A percentile compares a stretch with the other conserved stretches of the same genome.
Conservation (phyloP, 148 eudicot species). For the Persicaria tinctoria region DNA sequence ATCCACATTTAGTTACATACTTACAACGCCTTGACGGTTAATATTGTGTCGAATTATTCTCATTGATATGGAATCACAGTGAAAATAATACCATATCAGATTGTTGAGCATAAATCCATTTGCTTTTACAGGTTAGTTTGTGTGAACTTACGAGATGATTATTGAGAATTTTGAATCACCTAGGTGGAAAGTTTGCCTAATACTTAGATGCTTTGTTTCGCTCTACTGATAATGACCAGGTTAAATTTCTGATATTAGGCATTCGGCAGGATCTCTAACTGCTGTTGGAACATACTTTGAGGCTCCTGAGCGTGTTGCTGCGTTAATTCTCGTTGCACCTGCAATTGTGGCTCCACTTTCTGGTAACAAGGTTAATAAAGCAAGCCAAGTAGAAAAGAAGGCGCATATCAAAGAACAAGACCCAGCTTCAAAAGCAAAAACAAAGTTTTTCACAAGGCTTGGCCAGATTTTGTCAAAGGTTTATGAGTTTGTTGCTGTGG, state of each 20-base stretch:
- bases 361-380: slow-evolving; percentile 25
- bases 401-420: slow-evolving; percentile 29
- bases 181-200: background rate
- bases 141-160: background rate
- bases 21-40: too few species aligned
- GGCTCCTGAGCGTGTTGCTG: slow-evolving; percentile 88
- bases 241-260: slow-evolving; percentile 40
- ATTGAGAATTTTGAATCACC: background rate
- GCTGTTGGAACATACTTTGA: slow-evolving; percentile 84
- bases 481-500: slow-evolving; percentile 27
- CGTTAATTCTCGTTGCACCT: slow-evolving; percentile 84
- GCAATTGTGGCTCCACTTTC: slow-evolving; percentile 69
- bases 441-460: slow-evolving; percentile 37
- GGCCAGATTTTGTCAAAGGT: slow-evolving; percentile 35
- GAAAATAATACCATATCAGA: background rate
- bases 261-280: slow-evolving; percentile 81
- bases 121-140: background rate
- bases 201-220: background rate
- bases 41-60: background rate
- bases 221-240: background rate
- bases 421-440: slow-evolving; percentile 24
- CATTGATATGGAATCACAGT: background rate
- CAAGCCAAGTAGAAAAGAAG: slow-evolving; percentile 25
- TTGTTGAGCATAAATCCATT: background rate
- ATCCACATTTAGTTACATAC: too few species aligned